A percentile compares a stretch with the other conserved stretches of the same genome.
Conservation (phyloP, 371 early-diverging fungal species). For the Mucor racemosus region DNA sequence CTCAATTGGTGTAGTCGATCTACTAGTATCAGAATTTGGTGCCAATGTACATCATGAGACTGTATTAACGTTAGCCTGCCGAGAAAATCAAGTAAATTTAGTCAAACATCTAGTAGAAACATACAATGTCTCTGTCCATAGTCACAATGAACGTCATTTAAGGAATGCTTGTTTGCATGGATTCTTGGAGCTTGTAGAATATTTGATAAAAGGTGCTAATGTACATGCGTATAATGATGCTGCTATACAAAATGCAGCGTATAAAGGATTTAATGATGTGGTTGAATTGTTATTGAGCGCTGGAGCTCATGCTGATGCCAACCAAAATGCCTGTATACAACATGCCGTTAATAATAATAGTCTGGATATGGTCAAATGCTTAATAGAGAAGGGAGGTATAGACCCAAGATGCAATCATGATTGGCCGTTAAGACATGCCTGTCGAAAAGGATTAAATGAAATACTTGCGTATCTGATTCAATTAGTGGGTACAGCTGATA, state of each 20-base stretch:
- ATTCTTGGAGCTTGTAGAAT: slow-evolving; percentile 57
- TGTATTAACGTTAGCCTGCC: slow-evolving; percentile 34
- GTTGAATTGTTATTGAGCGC: slow-evolving; percentile 28
- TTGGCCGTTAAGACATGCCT: slow-evolving; percentile 30
- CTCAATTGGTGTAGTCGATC: slow-evolving; percentile 30
- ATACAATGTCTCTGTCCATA: slow-evolving; percentile 32
- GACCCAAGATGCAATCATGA: slow-evolving; percentile 34
- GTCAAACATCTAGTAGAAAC: slow-evolving; percentile 30
- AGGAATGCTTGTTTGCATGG: slow-evolving; percentile 62
- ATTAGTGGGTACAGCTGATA: slow-evolving; percentile 11
- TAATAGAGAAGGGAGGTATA: slow-evolving; percentile 28
- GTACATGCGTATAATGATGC: slow-evolving; percentile 45
- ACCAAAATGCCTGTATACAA: slow-evolving; percentile 31
- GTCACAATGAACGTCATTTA: slow-evolving; percentile 30
- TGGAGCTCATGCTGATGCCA: slow-evolving; percentile 37
- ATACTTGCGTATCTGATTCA: slow-evolving; percentile 15
- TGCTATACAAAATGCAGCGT: slow-evolving; percentile 43
- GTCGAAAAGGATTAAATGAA: slow-evolving; percentile 16
- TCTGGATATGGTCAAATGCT: slow-evolving; percentile 3
- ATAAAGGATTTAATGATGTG: slow-evolving; percentile 28
- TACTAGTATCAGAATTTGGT: slow-evolving; percentile 26
- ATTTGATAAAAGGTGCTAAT: slow-evolving; percentile 60
- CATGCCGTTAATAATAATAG: slow-evolving; percentile 29
- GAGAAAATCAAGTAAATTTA: slow-evolving; percentile 33
- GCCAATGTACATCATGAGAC: slow-evolving; percentile 26